Percentiles rank a stretch among this genome's conserved stretches.
These are phyloP conservation scores for Ottelia alismoides DNA, from an alignment of 106 monocot species.

Conservation along the genomic window DNA sequence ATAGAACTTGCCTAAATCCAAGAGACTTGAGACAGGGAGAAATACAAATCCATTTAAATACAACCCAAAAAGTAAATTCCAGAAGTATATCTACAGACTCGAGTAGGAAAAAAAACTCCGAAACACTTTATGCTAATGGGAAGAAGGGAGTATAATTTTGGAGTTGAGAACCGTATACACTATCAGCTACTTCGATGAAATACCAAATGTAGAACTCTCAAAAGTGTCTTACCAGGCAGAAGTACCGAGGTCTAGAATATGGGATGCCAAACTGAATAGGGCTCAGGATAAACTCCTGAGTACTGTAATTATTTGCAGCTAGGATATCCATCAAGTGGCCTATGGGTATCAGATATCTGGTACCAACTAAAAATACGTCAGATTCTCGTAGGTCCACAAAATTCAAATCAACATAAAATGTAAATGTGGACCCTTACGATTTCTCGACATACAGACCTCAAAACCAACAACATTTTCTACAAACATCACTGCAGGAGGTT, in stretches of 20 bases:
- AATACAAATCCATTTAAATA: too few species aligned
- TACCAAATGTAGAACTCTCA: too few species aligned
- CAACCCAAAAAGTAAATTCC: too few species aligned
- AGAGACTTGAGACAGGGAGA: too few species aligned
- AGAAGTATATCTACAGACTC: too few species aligned
- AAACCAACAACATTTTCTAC: slow-evolving; percentile 98
- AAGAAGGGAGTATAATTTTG: too few species aligned
- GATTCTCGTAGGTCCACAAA: background rate
- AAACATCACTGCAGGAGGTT: slow-evolving; percentile 72
- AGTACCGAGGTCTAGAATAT: slow-evolving; percentile 95
- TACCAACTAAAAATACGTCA: slow-evolving; percentile 4
- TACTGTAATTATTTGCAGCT: slow-evolving; percentile 37
- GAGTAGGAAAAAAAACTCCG: too few species aligned
- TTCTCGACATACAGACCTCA: slow-evolving; percentile 39
- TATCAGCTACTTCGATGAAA: too few species aligned
- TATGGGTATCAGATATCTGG: slow-evolving; percentile 85
- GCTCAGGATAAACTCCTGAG: slow-evolving; percentile 82
- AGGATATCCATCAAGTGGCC: slow-evolving; percentile 52
- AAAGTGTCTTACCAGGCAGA: slow-evolving; percentile 76
- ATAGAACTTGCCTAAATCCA: too few species aligned
- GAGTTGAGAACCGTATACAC: too few species aligned
- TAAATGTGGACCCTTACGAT: background rate
- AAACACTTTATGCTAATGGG: too few species aligned
- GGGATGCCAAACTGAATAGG: slow-evolving; percentile 87
- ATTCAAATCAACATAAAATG: background rate